Evolutionary conservation across 768 basidiomycete genomes (phyloP).

Genomic region (Gloeopeniophorella convolvens): DNA sequence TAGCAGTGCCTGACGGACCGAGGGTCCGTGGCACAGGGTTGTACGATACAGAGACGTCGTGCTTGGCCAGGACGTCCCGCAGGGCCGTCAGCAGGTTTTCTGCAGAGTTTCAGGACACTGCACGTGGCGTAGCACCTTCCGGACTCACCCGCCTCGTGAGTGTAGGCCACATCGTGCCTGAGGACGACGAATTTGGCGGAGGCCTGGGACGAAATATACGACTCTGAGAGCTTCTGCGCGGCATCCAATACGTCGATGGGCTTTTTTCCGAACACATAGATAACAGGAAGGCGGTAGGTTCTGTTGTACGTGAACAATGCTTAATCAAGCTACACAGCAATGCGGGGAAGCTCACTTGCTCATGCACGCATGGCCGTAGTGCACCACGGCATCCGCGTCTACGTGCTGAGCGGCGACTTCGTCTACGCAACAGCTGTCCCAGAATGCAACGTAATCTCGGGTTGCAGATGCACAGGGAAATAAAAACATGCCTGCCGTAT

Average conservation of each 20-base stretch:
- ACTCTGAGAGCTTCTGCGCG: constrained; percentile 33
- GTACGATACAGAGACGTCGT: constrained; percentile 27
- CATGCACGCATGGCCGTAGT: constrained; percentile 96
- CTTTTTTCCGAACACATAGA: constrained; percentile 86
- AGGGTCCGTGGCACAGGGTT: constrained; percentile 26
- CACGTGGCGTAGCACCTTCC: not conserved
- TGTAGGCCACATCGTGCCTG: constrained; percentile 72
- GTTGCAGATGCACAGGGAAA: not conserved
- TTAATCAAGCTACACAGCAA: not conserved
- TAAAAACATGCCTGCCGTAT: constrained; percentile 73
- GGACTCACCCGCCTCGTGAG: constrained; percentile 55
- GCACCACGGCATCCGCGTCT: constrained; percentile 84
- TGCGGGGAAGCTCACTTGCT: constrained; percentile 49
- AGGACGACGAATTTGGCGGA: constrained; percentile 41
- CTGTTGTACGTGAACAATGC: constrained; percentile 35
- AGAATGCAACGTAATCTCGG: too few species aligned
- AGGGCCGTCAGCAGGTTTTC: constrained; percentile 31
- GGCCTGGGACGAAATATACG: constrained; percentile 24
- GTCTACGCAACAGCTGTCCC: constrained; percentile 85
- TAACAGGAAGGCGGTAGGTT: constrained; percentile 79
- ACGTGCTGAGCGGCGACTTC: constrained; percentile 94
- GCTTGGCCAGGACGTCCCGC: constrained; percentile 16
- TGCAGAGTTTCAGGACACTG: constrained; percentile 19
- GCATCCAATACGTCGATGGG: constrained; percentile 51
- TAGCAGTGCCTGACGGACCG: constrained; percentile 12